Percentiles rank a stretch among this genome's conserved stretches.
Conservation (phyloP, 352 stramenopile species). For the Phytophthora litchii region DNA sequence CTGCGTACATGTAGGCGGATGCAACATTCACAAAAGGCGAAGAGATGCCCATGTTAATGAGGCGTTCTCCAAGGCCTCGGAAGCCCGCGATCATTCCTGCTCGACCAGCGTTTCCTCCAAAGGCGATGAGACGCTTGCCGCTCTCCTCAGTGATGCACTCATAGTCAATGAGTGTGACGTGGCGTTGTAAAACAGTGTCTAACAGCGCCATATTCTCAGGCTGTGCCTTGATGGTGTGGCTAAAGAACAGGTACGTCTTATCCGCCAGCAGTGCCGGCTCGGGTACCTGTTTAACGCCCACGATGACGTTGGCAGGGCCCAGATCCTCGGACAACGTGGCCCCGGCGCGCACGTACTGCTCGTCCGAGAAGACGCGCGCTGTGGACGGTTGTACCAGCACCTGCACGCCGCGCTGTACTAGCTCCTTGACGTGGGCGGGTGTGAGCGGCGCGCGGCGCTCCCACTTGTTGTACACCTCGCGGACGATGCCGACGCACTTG, state of each 20-base stretch:
- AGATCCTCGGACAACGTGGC: conserved; percentile 92
- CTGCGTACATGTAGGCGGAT: conserved; percentile 94
- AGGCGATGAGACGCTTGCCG: conserved; percentile 91
- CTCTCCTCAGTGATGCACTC: conserved; percentile 94
- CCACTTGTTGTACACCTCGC: conserved; percentile 96
- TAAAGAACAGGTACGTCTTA: conserved; percentile 98
- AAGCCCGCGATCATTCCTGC: conserved; percentile 96
- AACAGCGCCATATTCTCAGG: conserved; percentile 96
- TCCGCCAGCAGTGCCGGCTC: conserved; percentile 82
- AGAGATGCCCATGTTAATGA: conserved; percentile 92
- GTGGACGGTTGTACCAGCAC: conserved; percentile 94
- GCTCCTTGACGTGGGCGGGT: conserved; percentile 87
- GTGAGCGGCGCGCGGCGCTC: conserved; percentile 93
- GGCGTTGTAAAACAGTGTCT: conserved; percentile 90
- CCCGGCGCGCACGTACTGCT: conserved; percentile 91
- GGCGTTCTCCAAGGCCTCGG: conserved; percentile 91
- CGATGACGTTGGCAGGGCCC: conserved; percentile 87
- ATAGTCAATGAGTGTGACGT: conserved; percentile 96
- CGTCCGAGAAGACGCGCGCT: conserved; percentile 93
- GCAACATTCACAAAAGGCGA: conserved; percentile 95
- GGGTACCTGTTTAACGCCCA: conserved; percentile 95
- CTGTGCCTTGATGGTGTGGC: conserved; percentile 97
- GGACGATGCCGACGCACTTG: conserved; percentile 90
- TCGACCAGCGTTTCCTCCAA: conserved; percentile 94
- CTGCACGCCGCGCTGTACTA: conserved; percentile 80